A percentile compares a stretch with the other conserved stretches of the same genome.
phyloP scores from a whole-genome alignment of 352 stramenopile genomes.

The Pythium dissotocum region DNA sequence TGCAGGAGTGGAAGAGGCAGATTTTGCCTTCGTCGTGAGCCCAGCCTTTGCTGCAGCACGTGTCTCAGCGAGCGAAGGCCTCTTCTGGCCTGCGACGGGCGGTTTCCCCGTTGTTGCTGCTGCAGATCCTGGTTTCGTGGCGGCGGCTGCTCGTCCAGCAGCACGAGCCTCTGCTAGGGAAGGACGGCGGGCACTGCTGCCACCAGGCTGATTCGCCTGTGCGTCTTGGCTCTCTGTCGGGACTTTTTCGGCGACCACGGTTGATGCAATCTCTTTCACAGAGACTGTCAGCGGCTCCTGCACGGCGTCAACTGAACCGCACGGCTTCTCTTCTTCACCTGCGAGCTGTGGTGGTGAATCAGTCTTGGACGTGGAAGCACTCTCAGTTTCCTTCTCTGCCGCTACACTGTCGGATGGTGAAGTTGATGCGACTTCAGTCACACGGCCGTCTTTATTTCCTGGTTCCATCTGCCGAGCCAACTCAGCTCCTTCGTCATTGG shows the following conservation, averaged over 20 bases:
- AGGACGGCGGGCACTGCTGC: slow-evolving; percentile 6
- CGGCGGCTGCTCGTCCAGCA: slow-evolving; percentile 1
- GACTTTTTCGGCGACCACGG: not conserved
- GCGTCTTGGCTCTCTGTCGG: not conserved
- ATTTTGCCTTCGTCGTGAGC: not conserved
- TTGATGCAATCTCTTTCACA: not conserved
- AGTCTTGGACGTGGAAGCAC: not conserved
- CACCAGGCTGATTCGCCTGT: not conserved
- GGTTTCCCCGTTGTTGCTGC: not conserved
- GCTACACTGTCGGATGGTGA: not conserved
- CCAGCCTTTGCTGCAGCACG: slow-evolving; percentile 27
- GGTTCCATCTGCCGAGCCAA: not conserved
- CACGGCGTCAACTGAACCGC: not conserved
- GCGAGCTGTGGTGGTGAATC: not conserved
- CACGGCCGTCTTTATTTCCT: not conserved
- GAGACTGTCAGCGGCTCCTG: not conserved
- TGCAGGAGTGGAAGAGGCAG: not conserved
- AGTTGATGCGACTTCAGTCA: not conserved
- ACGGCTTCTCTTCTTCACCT: not conserved
- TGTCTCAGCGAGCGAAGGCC: slow-evolving; percentile 36
- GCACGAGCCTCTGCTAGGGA: slow-evolving; percentile 38
- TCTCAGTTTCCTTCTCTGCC: not conserved
- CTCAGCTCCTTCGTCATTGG: not conserved
- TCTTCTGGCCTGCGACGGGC: slow-evolving; percentile 5
- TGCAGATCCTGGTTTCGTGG: not conserved